These are phyloP conservation scores for Saturnispora diversa DNA, from an alignment of 805 yeast genomes.

Conservation along the genomic window DNA sequence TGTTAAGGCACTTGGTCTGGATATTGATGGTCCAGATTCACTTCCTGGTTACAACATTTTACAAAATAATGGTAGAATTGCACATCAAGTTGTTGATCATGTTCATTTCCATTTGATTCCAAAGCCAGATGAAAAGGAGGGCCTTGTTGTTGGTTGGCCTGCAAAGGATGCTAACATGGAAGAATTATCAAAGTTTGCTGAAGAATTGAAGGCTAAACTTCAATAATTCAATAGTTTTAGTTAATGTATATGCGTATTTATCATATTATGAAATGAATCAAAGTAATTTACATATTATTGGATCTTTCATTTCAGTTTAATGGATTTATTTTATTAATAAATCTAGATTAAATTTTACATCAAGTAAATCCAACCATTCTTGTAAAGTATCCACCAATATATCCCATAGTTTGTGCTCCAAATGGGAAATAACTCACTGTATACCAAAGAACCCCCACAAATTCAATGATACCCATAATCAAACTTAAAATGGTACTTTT, in stretches of 20 bases:
- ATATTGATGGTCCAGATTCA: constrained; percentile 54
- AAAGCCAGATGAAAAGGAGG: constrained; percentile 62
- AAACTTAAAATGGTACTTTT: constrained; percentile 72
- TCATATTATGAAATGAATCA: neutral
- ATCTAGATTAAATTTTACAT: neutral
- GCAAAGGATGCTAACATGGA: constrained; percentile 69
- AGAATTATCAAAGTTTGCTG: constrained; percentile 59
- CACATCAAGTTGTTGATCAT: constrained; percentile 93
- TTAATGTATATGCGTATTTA: no score
- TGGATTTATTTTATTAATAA: neutral
- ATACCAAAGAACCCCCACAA: constrained; percentile 83
- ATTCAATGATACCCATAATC: constrained; percentile 64
- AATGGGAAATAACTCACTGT: constrained; percentile 91
- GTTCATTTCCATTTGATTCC: constrained; percentile 97
- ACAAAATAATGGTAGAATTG: constrained; percentile 91
- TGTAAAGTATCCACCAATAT: constrained; percentile 30
- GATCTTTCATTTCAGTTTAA: neutral
- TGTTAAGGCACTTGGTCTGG: constrained; percentile 62
- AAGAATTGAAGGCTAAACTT: constrained; percentile 42
- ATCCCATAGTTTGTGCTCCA: constrained; percentile 68
- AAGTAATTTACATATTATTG: no score
- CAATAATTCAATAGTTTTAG: no score
- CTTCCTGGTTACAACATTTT: constrained; percentile 70
- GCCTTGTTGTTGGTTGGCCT: constrained; percentile 94
- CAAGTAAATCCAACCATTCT: constrained; percentile 34